Percentiles rank a stretch among this genome's conserved stretches.
phyloP scores from a whole-genome alignment of 345 rosid genomes.

The Atalantia buxifolia region DNA sequence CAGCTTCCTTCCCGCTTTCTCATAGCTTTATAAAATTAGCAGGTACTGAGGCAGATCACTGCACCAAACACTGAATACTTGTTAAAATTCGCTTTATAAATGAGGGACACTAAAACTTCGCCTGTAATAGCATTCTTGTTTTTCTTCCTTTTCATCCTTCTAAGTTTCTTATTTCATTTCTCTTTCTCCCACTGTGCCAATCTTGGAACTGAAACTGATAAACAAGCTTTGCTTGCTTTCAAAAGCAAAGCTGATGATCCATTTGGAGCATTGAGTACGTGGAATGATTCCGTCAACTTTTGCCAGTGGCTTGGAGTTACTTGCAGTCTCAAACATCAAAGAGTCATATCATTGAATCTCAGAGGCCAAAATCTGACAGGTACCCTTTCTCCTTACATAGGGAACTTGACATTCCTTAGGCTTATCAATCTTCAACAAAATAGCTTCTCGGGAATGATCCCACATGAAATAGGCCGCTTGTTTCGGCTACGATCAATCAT shows the following conservation, averaged over 20 bases:
- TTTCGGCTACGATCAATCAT: background rate
- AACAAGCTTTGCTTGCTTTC: constrained; percentile 21
- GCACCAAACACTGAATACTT: background rate
- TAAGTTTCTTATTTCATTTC: background rate
- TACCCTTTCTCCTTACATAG: background rate
- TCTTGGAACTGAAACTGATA: constrained; percentile 21
- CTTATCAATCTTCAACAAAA: background rate
- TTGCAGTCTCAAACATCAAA: constrained; percentile 21
- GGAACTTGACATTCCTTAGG: background rate
- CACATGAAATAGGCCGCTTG: background rate
- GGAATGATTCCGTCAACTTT: constrained; percentile 24
- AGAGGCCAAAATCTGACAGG: background rate
- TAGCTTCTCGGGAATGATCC: background rate
- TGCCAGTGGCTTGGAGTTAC: constrained; percentile 28
- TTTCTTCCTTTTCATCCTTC: constrained; percentile 1
- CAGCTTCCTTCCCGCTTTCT: background rate
- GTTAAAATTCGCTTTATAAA: background rate
- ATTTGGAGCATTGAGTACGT: constrained; percentile 3
- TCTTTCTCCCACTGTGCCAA: background rate
- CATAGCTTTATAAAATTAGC: background rate
- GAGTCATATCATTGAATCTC: constrained; percentile 21
- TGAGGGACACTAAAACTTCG: background rate
- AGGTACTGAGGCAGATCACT: background rate
- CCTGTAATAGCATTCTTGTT: background rate
- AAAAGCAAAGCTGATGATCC: constrained; percentile 13